Conservation (phyloP, 192 early-diverging fungal genomes). For the Mortierella claussenii region DNA sequence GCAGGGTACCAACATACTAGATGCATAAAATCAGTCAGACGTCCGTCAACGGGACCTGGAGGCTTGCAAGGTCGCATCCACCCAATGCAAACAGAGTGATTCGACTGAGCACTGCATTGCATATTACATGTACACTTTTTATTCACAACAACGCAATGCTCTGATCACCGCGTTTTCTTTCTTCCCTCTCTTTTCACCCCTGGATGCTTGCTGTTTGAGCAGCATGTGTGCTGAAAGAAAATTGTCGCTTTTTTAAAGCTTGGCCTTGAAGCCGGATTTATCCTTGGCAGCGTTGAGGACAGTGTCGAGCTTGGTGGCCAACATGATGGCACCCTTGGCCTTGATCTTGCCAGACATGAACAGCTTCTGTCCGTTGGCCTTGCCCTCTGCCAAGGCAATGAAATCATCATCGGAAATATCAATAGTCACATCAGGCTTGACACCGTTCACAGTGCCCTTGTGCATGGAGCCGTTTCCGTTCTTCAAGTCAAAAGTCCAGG, state of each 20-base stretch:
- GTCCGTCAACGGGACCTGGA: no score
- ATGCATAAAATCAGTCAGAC: no score
- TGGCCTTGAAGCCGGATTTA: constrained; percentile 64
- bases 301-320: constrained; percentile 76
- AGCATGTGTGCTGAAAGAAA: no score
- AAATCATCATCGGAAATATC: constrained; percentile 82
- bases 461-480: constrained; percentile 63
- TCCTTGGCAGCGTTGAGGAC: constrained; percentile 67
- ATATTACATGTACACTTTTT: no score
- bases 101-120: no score
- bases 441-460: constrained; percentile 53
- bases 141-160: no score
- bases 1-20: no score
- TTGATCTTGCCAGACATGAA: constrained; percentile 95
- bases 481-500: constrained; percentile 86
- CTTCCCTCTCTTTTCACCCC: no score
- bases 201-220: no score
- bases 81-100: no score
- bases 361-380: constrained; percentile 89
- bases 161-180: no score
- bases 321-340: constrained; percentile 78
- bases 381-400: constrained; percentile 84
- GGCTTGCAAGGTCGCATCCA: no score
- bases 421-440: constrained; percentile 79
- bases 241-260: constrained; percentile 61